phyloP scores from a whole-genome alignment of 164 flowering plant genomes.

The Paratinospora sagittata region DNA sequence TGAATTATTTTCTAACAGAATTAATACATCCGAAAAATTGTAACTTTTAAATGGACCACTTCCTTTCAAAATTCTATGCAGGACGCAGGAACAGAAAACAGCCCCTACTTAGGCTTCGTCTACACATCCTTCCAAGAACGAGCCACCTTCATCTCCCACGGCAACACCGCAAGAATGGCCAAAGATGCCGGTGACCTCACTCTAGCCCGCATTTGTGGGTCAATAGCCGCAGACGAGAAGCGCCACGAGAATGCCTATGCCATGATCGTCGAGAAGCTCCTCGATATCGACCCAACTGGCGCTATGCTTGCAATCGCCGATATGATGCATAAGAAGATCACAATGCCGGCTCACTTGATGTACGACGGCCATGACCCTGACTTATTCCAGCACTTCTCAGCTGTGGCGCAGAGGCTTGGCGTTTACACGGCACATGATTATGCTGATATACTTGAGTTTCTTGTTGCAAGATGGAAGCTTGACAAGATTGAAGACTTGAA shows the following conservation, averaged over 20 bases:
- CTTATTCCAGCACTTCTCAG: conserved; percentile 50
- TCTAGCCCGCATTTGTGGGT: conserved; percentile 71
- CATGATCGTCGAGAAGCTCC: conserved; percentile 59
- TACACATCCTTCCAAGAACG: conserved; percentile 83
- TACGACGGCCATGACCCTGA: conserved; percentile 43
- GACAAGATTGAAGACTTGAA: conserved; percentile 51
- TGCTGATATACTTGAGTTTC: conserved; percentile 61
- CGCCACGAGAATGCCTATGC: conserved; percentile 67
- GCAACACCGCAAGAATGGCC: conserved; percentile 62
- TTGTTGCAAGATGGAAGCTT: conserved; percentile 63
- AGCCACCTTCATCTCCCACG: conserved; percentile 69
- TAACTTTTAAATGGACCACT: not conserved
- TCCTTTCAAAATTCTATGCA: conserved; percentile 12
- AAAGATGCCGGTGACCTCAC: conserved; percentile 56
- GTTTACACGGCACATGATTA: conserved; percentile 57
- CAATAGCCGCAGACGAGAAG: conserved; percentile 66
- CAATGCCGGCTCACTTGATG: conserved; percentile 63
- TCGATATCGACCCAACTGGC: conserved; percentile 62
- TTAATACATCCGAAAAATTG: too few species aligned
- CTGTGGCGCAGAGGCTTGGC: conserved; percentile 63
- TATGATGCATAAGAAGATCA: conserved; percentile 61
- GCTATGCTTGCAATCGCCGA: conserved; percentile 45
- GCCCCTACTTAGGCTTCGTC: conserved; percentile 71
- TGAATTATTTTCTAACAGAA: too few species aligned
- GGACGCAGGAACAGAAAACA: conserved; percentile 74